Base-by-base conservation (phyloP, 108 stramenopile genomes). In the Skeletonema menzelii region DNA sequence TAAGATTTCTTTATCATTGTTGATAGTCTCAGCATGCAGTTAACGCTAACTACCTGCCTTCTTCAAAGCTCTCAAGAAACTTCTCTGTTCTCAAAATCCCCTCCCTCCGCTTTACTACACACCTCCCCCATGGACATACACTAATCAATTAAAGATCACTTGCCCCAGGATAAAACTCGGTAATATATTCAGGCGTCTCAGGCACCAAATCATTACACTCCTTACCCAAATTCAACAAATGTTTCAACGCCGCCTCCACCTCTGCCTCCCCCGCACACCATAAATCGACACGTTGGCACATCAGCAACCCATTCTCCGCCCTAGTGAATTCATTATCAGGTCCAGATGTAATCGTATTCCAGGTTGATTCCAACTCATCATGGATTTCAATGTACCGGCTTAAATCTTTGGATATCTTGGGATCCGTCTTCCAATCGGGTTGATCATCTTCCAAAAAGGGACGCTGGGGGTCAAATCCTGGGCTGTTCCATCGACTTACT, bases 201-300 rank as follows among this genome's bases (percentile, higher is more conserved):
- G 85, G 76, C 67, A 88, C 89, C 60, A 86, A 79, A 59, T 91
- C 89, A 72, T 95, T 93, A 60, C 89, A 82, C 53, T 77, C 72
- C 63, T 80, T 77, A 2, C 90, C 94, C 66, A 95, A 75, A 74
- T 86, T 95, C 80, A 81, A 80, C 76, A 95, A 76, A 69, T 95
- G 94, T 47, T 87, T 80, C 40, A 95, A 85, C n/a, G 94, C 94
- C 27, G 83, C 72, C 85, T 95, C 91, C 40, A 95, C 94, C 74
- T 95, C 94, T 59, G 75, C 74, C 56, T 83, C 83, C 30, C 94
- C 94, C 42, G 94, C 91, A 72, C 94, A 91, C 94, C 94, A 95
- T 32, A 95, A 70, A 60, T 95, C 94, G 15, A 95, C 94, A 65
- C 94, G 70, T 65, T 95, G 94, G 59, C 88, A 89, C 89, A 92